Conservation (phyloP, 164 flowering plant species). For the Santalum album region DNA sequence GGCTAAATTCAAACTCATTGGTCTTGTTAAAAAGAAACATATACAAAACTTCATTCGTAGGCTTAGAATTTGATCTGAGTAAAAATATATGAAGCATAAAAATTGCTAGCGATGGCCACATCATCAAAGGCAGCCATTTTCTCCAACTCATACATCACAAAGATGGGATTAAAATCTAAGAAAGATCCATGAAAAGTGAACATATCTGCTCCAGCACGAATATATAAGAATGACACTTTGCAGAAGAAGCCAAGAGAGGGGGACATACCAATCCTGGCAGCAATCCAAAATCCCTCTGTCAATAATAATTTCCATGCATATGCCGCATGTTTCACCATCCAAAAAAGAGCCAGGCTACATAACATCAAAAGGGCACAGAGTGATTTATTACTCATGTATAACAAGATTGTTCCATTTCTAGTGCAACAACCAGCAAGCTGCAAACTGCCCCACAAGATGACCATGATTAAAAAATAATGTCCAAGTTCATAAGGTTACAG, state of each 20-base stretch:
- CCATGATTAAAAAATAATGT: neutral
- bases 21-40: too few relatives aligned
- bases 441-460: neutral
- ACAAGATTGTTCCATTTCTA: neutral
- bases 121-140: too few relatives aligned
- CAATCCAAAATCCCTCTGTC: conserved; percentile 92
- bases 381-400: neutral
- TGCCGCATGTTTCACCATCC: conserved; percentile 65
- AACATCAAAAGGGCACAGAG: neutral
- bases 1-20: too few relatives aligned
- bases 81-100: too few relatives aligned
- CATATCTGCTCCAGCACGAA: too few relatives aligned
- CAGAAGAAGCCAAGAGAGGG: neutral
- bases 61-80: too few relatives aligned
- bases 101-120: too few relatives aligned
- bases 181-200: neutral
- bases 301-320: conserved; percentile 82
- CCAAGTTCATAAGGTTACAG: neutral
- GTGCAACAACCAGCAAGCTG: neutral
- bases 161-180: neutral
- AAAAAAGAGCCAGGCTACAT: conserved; percentile 26
- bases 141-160: too few relatives aligned
- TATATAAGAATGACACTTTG: too few relatives aligned
- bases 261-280: conserved; percentile 81
- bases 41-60: too few relatives aligned